A percentile compares a stretch with the other conserved stretches of the same genome.
These are phyloP conservation scores for Musa schizocarpa DNA, from an alignment of 176 grass and related monocot species.

Conservation along the genomic window DNA sequence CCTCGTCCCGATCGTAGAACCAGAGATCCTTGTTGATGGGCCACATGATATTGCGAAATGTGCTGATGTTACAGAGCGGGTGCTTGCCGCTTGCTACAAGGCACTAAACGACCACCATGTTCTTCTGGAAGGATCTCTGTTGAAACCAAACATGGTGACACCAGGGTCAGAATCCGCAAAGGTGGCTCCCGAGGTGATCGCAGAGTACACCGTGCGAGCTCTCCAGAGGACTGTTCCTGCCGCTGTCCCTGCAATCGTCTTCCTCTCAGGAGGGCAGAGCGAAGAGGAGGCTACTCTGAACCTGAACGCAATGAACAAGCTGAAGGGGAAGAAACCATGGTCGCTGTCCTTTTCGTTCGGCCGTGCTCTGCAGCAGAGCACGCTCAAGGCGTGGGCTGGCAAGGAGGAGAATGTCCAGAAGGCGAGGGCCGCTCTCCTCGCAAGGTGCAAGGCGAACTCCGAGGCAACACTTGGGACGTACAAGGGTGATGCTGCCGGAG, in stretches of 20 bases:
- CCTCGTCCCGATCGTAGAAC: constrained; percentile 16
- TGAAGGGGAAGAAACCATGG: constrained; percentile 18
- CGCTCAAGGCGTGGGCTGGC: constrained; percentile 11
- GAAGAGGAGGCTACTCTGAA: constrained; percentile 14
- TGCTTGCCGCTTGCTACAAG: constrained; percentile 19
- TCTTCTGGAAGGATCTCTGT: constrained; percentile 12
- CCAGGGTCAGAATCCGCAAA: background rate
- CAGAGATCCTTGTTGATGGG: constrained; percentile 18
- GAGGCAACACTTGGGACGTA: constrained; percentile 14
- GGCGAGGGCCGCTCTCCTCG: constrained; percentile 9
- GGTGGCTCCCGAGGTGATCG: constrained; percentile 7
- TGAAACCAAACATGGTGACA: constrained; percentile 21
- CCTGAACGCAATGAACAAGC: constrained; percentile 19
- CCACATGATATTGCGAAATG: constrained; percentile 1
- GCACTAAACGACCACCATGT: constrained; percentile 14
- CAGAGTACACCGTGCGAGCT: constrained; percentile 1
- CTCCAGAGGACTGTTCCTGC: constrained; percentile 17
- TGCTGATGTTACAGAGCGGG: constrained; percentile 10
- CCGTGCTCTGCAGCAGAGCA: constrained; percentile 13
- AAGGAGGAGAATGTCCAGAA: constrained; percentile 13
- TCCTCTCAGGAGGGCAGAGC: constrained; percentile 17
- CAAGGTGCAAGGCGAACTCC: constrained; percentile 19
- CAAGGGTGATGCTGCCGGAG: constrained; percentile 15
- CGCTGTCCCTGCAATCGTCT: constrained; percentile 9
- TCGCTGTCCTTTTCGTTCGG: constrained; percentile 18